Percentiles rank a stretch among this genome's conserved stretches.
phyloP scores from a whole-genome alignment of 2,329 filamentous ascomycete species.

The Sporothrix pallida region DNA sequence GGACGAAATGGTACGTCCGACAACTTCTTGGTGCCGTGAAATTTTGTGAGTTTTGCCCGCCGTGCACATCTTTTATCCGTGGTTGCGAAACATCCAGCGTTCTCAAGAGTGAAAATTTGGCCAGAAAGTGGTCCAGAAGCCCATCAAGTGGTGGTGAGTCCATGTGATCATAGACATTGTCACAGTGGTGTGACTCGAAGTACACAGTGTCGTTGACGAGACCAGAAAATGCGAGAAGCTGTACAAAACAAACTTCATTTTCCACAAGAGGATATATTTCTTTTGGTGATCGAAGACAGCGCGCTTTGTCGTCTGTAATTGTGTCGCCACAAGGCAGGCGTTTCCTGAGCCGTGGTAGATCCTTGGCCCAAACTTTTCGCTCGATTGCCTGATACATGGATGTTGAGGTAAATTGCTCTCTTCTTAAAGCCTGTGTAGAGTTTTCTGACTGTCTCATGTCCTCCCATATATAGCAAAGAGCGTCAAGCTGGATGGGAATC shows the following conservation, averaged over 20 bases:
- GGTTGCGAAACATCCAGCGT: background rate
- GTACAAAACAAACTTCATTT: background rate
- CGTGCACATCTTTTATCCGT: too few relatives aligned
- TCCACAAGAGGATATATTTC: background rate
- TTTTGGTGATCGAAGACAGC: background rate
- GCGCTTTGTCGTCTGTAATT: background rate
- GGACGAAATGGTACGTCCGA: background rate
- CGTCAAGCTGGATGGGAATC: slow-evolving; percentile 1
- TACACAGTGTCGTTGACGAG: background rate
- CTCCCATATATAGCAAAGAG: slow-evolving; percentile 4
- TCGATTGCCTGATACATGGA: background rate
- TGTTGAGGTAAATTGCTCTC: background rate
- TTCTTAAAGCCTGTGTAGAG: background rate
- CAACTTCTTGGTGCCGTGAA: background rate
- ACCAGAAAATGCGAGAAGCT: background rate
- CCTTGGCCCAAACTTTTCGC: slow-evolving; percentile 2
- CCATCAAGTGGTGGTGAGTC: background rate
- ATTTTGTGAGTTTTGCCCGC: background rate
- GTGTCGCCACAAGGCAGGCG: background rate
- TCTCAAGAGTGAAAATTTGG: background rate
- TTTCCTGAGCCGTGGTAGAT: background rate
- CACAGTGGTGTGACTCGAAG: background rate
- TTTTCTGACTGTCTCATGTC: background rate
- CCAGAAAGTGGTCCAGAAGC: background rate
- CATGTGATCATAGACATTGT: background rate